Conservation (phyloP, 2,329 filamentous ascomycete species). For the Bipolaris bicolor region DNA sequence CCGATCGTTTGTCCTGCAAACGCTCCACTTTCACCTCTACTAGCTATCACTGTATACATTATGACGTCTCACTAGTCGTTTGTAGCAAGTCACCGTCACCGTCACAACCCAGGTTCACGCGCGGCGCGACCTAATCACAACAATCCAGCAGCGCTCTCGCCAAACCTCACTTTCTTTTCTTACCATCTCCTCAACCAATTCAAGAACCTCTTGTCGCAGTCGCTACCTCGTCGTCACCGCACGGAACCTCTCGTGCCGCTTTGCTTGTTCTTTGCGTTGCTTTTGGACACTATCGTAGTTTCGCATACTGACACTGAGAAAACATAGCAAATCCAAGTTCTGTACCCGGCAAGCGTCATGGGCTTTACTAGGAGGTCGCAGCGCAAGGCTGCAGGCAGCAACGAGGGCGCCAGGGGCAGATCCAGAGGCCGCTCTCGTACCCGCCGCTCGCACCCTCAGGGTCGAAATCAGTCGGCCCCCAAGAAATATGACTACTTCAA, state of each 20-base stretch:
- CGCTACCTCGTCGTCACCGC: neutral
- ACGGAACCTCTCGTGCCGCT: neutral
- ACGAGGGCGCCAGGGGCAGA: neutral
- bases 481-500: neutral
- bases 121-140: neutral
- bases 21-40: neutral
- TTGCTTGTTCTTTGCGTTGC: neutral
- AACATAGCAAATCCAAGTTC: too few species aligned
- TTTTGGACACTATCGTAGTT: neutral
- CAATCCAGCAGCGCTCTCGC: neutral
- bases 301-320: neutral
- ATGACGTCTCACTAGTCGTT: neutral
- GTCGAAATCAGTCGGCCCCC: neutral
- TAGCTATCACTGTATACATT: neutral
- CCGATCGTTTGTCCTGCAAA: neutral
- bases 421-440: neutral
- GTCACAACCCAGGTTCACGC: neutral
- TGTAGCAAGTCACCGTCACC: neutral
- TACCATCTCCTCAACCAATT: neutral
- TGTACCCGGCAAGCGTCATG: neutral
- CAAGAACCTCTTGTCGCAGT: neutral
- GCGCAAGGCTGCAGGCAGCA: conserved; percentile 18
- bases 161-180: neutral
- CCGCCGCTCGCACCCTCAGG: neutral
- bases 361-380: neutral